These are phyloP conservation scores for Dactylonectria estremocensis DNA, from an alignment of 2,329 filamentous ascomycete genomes.

Conservation along the genomic window DNA sequence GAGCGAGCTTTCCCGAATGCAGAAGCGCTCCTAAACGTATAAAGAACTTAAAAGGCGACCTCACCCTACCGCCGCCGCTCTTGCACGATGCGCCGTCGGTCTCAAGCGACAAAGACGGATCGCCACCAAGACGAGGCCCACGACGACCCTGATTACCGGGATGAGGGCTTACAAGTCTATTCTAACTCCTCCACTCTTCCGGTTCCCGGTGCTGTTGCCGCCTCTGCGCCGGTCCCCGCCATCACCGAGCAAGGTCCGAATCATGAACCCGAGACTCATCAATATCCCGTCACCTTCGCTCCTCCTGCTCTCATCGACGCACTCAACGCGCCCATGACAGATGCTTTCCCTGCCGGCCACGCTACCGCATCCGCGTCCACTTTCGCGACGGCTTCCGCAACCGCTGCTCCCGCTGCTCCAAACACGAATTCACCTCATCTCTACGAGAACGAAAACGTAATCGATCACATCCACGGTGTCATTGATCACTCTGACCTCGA, in stretches of 20 bases:
- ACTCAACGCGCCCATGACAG: constrained; percentile 40
- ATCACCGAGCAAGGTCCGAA: constrained; percentile 19
- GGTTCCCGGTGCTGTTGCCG: constrained; percentile 26
- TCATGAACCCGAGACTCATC: constrained; percentile 23
- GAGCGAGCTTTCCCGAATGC: constrained; percentile 41
- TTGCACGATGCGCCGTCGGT: constrained; percentile 44
- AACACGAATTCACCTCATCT: constrained; percentile 7
- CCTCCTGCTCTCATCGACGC: constrained; percentile 26
- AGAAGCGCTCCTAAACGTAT: constrained; percentile 36
- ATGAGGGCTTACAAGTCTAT: constrained; percentile 41
- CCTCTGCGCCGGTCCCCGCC: background rate
- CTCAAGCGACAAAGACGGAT: constrained; percentile 36
- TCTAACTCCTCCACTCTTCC: constrained; percentile 19
- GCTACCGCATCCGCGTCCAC: constrained; percentile 23
- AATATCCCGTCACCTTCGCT: constrained; percentile 24
- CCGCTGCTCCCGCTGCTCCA: constrained; percentile 15
- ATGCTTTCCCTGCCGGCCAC: constrained; percentile 36
- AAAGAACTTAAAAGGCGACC: constrained; percentile 37
- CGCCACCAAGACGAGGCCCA: constrained; percentile 37
- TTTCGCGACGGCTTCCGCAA: constrained; percentile 20
- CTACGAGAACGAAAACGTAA: constrained; percentile 19
- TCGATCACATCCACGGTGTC: constrained; percentile 16
- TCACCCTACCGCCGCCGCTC: constrained; percentile 17
- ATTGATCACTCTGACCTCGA: constrained; percentile 24
- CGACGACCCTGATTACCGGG: constrained; percentile 34